phyloP scores from a whole-genome alignment of 2,329 filamentous ascomycete genomes.

The Neonectria magnoliae region DNA sequence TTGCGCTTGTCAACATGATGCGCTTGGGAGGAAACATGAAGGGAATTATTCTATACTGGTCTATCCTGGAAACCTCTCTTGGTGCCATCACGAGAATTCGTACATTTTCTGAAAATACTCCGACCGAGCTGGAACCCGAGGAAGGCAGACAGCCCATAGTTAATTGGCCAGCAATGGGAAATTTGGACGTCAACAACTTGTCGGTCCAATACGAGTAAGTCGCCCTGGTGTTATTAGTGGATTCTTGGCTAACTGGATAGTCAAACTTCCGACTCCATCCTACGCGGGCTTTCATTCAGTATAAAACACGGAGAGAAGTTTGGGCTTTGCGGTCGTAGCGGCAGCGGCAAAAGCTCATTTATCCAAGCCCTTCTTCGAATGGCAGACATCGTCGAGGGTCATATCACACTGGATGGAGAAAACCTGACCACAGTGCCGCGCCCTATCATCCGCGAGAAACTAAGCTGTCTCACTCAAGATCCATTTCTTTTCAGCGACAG shows the following conservation, averaged over 20 bases:
- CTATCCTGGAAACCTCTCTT: conserved; percentile 44
- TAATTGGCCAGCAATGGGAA: conserved; percentile 39
- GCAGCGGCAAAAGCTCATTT: conserved; percentile 52
- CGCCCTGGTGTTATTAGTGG: background rate
- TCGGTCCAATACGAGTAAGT: conserved; percentile 45
- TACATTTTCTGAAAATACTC: conserved; percentile 40
- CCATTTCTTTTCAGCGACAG: conserved; percentile 60
- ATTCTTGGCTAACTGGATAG: conserved; percentile 28
- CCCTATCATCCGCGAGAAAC: conserved; percentile 40
- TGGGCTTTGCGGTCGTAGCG: conserved; percentile 58
- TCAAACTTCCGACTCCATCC: conserved; percentile 36
- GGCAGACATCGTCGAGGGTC: conserved; percentile 55
- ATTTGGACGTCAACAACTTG: conserved; percentile 36
- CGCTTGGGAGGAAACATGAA: conserved; percentile 41
- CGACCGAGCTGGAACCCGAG: conserved; percentile 33
- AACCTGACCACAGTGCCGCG: conserved; percentile 47
- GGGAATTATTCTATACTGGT: conserved; percentile 43
- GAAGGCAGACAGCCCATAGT: conserved; percentile 27
- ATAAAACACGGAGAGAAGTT: conserved; percentile 50
- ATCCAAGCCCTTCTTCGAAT: conserved; percentile 59
- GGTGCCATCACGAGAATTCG: conserved; percentile 45
- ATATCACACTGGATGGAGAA: conserved; percentile 57
- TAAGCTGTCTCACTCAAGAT: conserved; percentile 64
- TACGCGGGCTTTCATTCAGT: conserved; percentile 45
- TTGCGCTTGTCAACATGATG: conserved; percentile 52